These are phyloP conservation scores for Euphorbia peplus DNA, from an alignment of 345 rosid species.

Conservation along the genomic window DNA sequence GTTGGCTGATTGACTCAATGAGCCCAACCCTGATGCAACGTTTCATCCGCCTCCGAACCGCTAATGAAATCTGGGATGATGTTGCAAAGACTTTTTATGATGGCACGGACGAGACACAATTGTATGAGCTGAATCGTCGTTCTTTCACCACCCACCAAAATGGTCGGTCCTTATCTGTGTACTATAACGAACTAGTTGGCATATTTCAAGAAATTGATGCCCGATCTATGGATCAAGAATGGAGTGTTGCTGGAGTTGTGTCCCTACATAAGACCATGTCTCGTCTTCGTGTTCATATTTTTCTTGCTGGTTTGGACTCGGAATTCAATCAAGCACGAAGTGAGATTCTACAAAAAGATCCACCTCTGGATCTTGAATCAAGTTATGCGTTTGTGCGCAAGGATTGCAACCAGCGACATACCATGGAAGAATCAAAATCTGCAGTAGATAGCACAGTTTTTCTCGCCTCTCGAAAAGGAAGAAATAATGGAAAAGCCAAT, in stretches of 20 bases:
- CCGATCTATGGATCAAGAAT: not conserved
- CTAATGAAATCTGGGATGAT: not conserved
- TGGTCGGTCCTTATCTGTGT: not conserved
- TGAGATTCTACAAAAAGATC: not conserved
- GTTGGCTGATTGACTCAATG: constrained; percentile 9
- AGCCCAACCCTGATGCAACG: not conserved
- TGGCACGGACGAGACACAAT: not conserved
- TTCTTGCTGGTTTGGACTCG: not conserved
- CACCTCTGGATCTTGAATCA: not conserved
- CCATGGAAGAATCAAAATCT: not conserved
- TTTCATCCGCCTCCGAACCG: not conserved
- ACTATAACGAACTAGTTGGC: not conserved
- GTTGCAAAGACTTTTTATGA: constrained; percentile 2
- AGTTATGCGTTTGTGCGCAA: not conserved
- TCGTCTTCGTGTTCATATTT: constrained; percentile 9
- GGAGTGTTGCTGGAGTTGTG: not conserved
- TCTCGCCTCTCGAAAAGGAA: not conserved
- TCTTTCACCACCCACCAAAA: not conserved
- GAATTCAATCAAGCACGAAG: not conserved
- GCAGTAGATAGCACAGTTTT: not conserved
- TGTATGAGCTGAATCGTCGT: not conserved
- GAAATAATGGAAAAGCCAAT: not conserved
- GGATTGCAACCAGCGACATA: not conserved
- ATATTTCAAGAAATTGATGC: constrained; percentile 4
- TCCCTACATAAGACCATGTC: not conserved